These are phyloP conservation scores for Solanum lycopersicoides DNA, from an alignment of 257 asterid genomes.

Conservation along the genomic window DNA sequence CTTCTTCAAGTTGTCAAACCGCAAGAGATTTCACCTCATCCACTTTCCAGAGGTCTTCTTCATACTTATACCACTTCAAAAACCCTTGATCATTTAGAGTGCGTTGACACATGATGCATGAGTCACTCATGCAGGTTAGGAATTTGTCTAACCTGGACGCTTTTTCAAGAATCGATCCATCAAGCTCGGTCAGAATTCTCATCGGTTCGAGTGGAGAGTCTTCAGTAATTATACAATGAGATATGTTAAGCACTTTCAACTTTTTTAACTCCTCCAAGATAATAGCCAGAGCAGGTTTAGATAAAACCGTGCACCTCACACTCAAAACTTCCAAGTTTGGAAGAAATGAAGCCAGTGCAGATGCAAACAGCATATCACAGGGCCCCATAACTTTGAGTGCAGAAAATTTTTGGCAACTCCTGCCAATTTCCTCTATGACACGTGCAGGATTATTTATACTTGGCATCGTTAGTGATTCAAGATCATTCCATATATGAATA, in stretches of 20 bases:
- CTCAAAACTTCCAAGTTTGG: slow-evolving; percentile 64
- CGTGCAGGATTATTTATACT: slow-evolving; percentile 51
- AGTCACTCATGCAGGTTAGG: slow-evolving; percentile 39
- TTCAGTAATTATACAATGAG: slow-evolving; percentile 58
- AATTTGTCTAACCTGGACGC: slow-evolving; percentile 39
- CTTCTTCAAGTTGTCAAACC: slow-evolving; percentile 16
- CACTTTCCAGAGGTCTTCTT: slow-evolving; percentile 63
- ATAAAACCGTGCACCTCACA: slow-evolving; percentile 47
- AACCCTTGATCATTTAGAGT: slow-evolving; percentile 60
- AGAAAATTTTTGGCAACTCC: slow-evolving; percentile 42
- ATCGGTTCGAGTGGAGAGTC: slow-evolving; percentile 31
- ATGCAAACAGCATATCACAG: slow-evolving; percentile 43
- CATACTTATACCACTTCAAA: slow-evolving; percentile 71
- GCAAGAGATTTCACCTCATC: slow-evolving; percentile 72
- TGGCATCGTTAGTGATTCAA: slow-evolving; percentile 73
- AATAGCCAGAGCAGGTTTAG: slow-evolving; percentile 35
- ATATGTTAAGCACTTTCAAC: slow-evolving; percentile 71
- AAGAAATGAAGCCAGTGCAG: slow-evolving; percentile 29
- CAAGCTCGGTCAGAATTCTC: slow-evolving; percentile 27
- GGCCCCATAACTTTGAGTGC: slow-evolving; percentile 68
- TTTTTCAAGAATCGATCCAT: slow-evolving; percentile 28
- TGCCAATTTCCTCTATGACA: slow-evolving; percentile 50
- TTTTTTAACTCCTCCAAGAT: slow-evolving; percentile 44
- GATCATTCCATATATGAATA: slow-evolving; percentile 43
- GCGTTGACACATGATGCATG: slow-evolving; percentile 61